phyloP scores from a whole-genome alignment of 768 basidiomycete genomes.

The Tricholoma flavovirens region DNA sequence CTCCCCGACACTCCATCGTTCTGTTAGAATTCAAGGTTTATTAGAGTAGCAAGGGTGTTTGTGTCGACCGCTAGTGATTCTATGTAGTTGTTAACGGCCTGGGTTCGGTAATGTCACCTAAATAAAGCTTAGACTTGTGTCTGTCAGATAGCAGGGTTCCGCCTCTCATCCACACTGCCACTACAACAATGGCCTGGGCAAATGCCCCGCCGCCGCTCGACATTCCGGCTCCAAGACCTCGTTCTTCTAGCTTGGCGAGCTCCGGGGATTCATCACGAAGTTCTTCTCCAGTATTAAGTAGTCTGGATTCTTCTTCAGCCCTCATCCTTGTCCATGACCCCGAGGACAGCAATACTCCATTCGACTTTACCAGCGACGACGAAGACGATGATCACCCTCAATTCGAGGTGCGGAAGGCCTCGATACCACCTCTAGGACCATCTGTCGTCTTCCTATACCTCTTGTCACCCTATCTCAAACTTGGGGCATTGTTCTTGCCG shows the following conservation, averaged over 20 bases:
- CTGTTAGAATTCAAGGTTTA: too few species aligned
- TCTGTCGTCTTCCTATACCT: constrained; percentile 63
- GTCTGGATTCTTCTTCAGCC: constrained; percentile 41
- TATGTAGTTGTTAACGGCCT: too few species aligned
- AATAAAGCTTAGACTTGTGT: too few species aligned
- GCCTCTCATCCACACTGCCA: background rate
- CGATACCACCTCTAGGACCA: constrained; percentile 50
- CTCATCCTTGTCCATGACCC: constrained; percentile 60
- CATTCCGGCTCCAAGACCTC: constrained; percentile 6
- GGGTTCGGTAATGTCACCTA: too few species aligned
- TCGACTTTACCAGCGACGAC: constrained; percentile 37
- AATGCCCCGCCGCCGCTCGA: constrained; percentile 11
- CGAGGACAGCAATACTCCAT: constrained; percentile 35
- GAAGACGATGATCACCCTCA: constrained; percentile 42
- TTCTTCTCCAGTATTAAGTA: constrained; percentile 21
- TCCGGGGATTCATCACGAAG: constrained; percentile 20
- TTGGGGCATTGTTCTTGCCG: constrained; percentile 63
- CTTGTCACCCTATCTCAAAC: constrained; percentile 59
- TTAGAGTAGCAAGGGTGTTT: too few species aligned
- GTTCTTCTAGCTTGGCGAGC: constrained; percentile 21
- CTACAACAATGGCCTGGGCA: constrained; percentile 13
- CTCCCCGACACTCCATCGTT: too few species aligned
- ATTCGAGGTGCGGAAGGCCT: constrained; percentile 36
- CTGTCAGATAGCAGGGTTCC: background rate
- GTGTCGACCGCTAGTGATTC: too few species aligned